Base-by-base conservation (phyloP, 805 yeast species). In the Cyberlindnera xylosilytica region DNA sequence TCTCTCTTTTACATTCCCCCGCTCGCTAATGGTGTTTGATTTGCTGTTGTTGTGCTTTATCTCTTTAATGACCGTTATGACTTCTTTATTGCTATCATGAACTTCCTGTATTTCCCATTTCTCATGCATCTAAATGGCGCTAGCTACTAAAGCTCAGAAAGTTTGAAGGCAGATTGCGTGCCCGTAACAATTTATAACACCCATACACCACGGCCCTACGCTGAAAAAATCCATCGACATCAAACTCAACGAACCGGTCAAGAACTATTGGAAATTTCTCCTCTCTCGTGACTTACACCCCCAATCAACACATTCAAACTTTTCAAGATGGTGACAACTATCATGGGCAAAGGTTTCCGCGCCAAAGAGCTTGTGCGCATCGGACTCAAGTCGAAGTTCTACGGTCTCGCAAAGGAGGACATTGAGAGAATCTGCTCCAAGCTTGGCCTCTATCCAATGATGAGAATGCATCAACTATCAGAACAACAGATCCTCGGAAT, bases 401-500 rank as follows among this genome's bases (percentile, higher is more conserved):
- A 86, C 61, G 99, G 98, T 23, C 70, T 93, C 31, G 97, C 98
- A n/a, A 64, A 68, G 35, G 63, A 68, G 41, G 79, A 85, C 9
- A 91, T 97, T 2, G 77, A 76, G 49, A 70, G 72, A 55, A 71
- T 93, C 40, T 89, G 97, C 62, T 81, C 97, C 30, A 87, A 81
- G 60, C 78, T 91, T 18, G 97, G 96, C 10, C 76, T 93, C 46
- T 91, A 90, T 59, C 98, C 98, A 35, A 72, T 76, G 61, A 90
- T 91, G 95, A 79, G 96, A 66, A 83, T 90, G 86, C 93, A 87
- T 62, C 96, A 93, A 65, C 75, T 93, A 29, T 71, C 84, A 22
- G 98, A 93, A 65, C 86, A 88, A 20, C 95, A 89, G 56, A 74
- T 89, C 34, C 75, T 91, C 78, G 79, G 85, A 27, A 72, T 93